Conservation (phyloP, 2,329 filamentous ascomycete species). For the Kalaharituber pfeilii region DNA sequence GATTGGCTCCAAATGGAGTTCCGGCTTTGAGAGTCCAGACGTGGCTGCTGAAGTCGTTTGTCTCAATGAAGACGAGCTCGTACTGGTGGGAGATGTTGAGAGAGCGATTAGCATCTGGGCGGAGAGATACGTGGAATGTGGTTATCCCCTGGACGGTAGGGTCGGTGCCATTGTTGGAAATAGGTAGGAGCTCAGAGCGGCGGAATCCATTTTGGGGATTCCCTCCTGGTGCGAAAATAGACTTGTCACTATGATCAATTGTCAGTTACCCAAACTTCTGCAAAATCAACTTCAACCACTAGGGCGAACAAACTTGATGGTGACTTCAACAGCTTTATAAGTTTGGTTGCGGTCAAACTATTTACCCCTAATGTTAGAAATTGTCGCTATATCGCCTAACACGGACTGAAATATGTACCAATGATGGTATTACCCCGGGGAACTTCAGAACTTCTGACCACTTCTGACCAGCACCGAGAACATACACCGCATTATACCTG, state of each 20-base stretch:
- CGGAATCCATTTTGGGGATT: slow-evolving; percentile 40
- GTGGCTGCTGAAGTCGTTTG: slow-evolving; percentile 29
- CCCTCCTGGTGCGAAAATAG: slow-evolving; percentile 39
- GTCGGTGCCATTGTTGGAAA: slow-evolving; percentile 36
- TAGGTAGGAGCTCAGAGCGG: slow-evolving; percentile 39
- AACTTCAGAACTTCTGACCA: slow-evolving; percentile 28
- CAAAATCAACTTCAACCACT: too few species aligned
- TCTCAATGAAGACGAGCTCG: slow-evolving; percentile 31
- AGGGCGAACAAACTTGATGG: slow-evolving; percentile 32
- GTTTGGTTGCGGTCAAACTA: slow-evolving; percentile 26
- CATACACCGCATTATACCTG: slow-evolving; percentile 19
- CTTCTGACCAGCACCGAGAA: slow-evolving; percentile 14
- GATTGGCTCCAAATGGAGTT: slow-evolving; percentile 31
- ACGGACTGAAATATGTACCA: slow-evolving; percentile 24
- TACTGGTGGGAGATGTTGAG: slow-evolving; percentile 46
- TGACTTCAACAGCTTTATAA: slow-evolving; percentile 36
- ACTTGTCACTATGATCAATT: slow-evolving; percentile 35
- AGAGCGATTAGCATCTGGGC: slow-evolving; percentile 35
- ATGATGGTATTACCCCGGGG: slow-evolving; percentile 28
- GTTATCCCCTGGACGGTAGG: slow-evolving; percentile 38
- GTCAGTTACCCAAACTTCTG: too few species aligned
- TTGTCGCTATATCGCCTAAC: not conserved
- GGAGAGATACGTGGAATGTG: slow-evolving; percentile 44
- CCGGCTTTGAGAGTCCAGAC: slow-evolving; percentile 37
- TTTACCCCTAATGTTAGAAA: slow-evolving; percentile 1